Conservation (phyloP, 345 rosid species). For the Salix purpurea region DNA sequence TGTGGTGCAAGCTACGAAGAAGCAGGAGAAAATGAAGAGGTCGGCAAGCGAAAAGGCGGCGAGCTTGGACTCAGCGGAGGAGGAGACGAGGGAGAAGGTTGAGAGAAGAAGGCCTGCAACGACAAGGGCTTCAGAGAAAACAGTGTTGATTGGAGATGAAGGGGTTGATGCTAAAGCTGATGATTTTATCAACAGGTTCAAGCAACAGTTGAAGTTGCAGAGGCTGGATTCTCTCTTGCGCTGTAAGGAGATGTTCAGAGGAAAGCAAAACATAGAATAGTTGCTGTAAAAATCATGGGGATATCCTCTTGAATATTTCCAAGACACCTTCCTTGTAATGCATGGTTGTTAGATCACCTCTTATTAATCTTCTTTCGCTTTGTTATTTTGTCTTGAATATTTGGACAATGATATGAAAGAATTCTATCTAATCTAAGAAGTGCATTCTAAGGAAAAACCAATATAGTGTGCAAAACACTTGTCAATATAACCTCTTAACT, state of each 20-base stretch:
- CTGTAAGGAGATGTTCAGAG: constrained; percentile 27
- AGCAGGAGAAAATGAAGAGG: constrained; percentile 48
- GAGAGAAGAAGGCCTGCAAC: constrained; percentile 17
- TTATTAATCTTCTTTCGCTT: too few relatives aligned
- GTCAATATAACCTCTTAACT: too few relatives aligned
- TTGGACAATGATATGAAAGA: too few relatives aligned
- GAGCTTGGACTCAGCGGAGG: constrained; percentile 10
- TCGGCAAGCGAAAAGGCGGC: constrained; percentile 56
- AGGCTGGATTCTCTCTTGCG: constrained; percentile 45
- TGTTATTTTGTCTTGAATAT: too few relatives aligned
- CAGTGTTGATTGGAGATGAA: constrained; percentile 18
- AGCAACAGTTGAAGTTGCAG: constrained; percentile 45
- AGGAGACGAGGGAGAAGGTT: constrained; percentile 15
- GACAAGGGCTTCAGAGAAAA: constrained; percentile 10
- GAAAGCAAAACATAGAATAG: constrained; percentile 7
- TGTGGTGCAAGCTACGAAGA: constrained; percentile 9
- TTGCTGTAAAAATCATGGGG: constrained; percentile 50
- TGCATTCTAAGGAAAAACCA: too few relatives aligned
- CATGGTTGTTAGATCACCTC: too few relatives aligned
- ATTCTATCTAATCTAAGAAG: too few relatives aligned
- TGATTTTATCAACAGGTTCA: constrained; percentile 49
- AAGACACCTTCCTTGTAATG: too few relatives aligned
- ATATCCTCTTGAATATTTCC: too few relatives aligned
- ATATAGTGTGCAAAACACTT: too few relatives aligned
- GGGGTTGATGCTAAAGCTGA: constrained; percentile 50